A percentile compares a stretch with the other conserved stretches of the same genome.
Conservation (phyloP, 148 eudicot genomes). For the Persicaria tinctoria region DNA sequence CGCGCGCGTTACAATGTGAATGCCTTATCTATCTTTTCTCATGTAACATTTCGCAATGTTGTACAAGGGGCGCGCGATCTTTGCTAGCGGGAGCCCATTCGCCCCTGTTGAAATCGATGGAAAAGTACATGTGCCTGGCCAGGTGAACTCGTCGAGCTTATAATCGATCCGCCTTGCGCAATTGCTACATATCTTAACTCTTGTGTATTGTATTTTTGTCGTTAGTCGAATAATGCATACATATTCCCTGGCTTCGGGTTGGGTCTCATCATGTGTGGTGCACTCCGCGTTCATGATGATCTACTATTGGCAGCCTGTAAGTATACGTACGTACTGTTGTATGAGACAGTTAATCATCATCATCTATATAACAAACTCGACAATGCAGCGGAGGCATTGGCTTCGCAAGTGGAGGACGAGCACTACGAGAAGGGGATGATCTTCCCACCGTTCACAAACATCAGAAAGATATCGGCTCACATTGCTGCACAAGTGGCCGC, state of each 20-base stretch:
- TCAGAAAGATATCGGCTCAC: slow-evolving; percentile 40
- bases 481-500: slow-evolving; percentile 45
- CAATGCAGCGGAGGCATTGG: slow-evolving; percentile 80
- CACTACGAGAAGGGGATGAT: slow-evolving; percentile 36
- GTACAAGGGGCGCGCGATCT: slow-evolving; percentile 51
- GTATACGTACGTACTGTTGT: slow-evolving; percentile 4
- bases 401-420: slow-evolving; percentile 58
- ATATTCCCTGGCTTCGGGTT: slow-evolving; percentile 63
- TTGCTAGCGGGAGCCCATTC: slow-evolving; percentile 68
- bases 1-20: neutral
- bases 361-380: neutral
- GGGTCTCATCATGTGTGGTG: slow-evolving; percentile 60
- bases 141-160: slow-evolving; percentile 20
- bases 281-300: slow-evolving; percentile 52
- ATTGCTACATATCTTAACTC: neutral
- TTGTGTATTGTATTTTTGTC: neutral
- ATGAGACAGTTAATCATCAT: neutral
- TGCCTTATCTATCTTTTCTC: neutral
- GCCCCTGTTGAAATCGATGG: slow-evolving; percentile 42
- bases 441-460: slow-evolving; percentile 38
- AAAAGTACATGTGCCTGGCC: slow-evolving; percentile 40
- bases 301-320: slow-evolving; percentile 58
- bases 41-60: neutral
- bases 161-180: neutral
- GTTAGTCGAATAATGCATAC: slow-evolving; percentile 63